Percentiles rank a stretch among this genome's conserved stretches.
Conservation (phyloP, 2,329 filamentous ascomycete genomes). For the Curvularia sp. region DNA sequence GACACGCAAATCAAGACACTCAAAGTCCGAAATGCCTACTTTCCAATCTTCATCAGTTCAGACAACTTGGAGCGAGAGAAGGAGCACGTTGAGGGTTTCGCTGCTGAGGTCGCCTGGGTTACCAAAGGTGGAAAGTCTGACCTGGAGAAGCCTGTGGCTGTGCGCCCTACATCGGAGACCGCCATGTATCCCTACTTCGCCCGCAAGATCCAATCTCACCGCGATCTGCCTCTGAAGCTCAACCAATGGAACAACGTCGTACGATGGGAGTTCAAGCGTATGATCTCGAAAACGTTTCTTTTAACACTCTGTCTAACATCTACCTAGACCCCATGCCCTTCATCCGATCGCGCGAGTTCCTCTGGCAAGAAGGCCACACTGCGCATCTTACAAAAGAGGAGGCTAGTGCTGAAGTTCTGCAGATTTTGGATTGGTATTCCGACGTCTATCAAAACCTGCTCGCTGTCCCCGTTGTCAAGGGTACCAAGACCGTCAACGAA, state of each 20-base stretch:
- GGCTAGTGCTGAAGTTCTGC: conserved; percentile 83
- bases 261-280: conserved; percentile 92
- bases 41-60: conserved; percentile 84
- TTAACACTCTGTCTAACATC: conserved; percentile 1
- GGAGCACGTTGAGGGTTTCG: conserved; percentile 97
- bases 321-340: conserved; percentile 69
- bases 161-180: conserved; percentile 73
- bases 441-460: conserved; percentile 92
- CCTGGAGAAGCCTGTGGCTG: conserved; percentile 79
- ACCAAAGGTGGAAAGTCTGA: conserved; percentile 91
- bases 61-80: conserved; percentile 89
- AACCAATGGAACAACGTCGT: conserved; percentile 99
- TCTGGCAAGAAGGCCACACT: conserved; percentile 97
- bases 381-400: conserved; percentile 85
- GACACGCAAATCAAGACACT: conserved; percentile 80
- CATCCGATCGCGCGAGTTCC: conserved; percentile 85
- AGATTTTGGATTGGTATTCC: conserved; percentile 94
- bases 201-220: conserved; percentile 96
- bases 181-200: conserved; percentile 97
- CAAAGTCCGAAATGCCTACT: conserved; percentile 94
- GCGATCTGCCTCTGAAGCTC: conserved; percentile 89
- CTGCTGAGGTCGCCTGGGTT: conserved; percentile 88
- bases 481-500: conserved; percentile 95
- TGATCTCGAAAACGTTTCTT: background rate
- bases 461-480: conserved; percentile 92